Evolutionary conservation across 2,329 filamentous ascomycete species (phyloP).

Genomic region (Penicillium sp.): DNA sequence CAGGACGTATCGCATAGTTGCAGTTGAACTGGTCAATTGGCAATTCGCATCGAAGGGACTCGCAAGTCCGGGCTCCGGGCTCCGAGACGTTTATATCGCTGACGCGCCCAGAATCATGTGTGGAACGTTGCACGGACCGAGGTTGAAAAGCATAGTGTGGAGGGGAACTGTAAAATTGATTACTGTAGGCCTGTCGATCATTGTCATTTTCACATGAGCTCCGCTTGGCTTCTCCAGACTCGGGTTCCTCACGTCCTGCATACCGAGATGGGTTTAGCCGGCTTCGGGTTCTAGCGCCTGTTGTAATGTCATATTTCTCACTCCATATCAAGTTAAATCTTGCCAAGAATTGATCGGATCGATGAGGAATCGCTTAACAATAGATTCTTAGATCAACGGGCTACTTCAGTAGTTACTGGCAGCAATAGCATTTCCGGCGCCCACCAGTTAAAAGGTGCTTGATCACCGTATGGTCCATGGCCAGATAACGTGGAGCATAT

Average conservation of each 20-base stretch:
- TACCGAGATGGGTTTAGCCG: constrained; percentile 13
- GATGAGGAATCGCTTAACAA: no score
- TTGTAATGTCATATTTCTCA: background rate
- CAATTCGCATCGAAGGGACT: background rate
- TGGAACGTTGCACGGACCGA: constrained; percentile 5
- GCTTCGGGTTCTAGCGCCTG: background rate
- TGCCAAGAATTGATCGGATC: no score
- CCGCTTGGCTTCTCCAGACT: background rate
- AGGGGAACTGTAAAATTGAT: constrained; percentile 1
- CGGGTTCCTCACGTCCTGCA: constrained; percentile 13
- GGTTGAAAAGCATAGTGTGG: constrained; percentile 1
- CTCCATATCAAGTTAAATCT: no score
- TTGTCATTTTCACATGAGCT: constrained; percentile 11
- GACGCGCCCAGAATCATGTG: constrained; percentile 9
- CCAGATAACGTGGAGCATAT: constrained; percentile 28
- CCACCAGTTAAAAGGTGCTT: no score
- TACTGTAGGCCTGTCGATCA: constrained; percentile 11
- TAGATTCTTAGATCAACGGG: no score
- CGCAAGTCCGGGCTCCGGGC: background rate
- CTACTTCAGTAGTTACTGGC: no score
- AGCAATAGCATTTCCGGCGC: no score
- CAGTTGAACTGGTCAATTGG: background rate
- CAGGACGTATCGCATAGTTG: constrained; percentile 25
- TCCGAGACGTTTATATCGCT: constrained; percentile 3
- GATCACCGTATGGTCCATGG: no score